Conservation (phyloP, 129 eudicot genomes). For the Scalesia atractyloides region DNA sequence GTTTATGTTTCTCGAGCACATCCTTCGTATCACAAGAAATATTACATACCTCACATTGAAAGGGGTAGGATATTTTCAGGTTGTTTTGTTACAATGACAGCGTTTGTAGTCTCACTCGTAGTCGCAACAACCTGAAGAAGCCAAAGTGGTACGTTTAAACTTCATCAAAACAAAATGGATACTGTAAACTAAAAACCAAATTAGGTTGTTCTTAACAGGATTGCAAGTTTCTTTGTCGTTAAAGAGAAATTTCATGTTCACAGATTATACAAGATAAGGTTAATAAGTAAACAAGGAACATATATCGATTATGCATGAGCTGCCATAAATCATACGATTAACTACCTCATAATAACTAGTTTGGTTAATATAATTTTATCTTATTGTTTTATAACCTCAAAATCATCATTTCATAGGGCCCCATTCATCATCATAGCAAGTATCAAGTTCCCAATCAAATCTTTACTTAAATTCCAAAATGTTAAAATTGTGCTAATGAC, state of each 20-base stretch:
- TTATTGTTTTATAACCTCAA: slow-evolving; percentile 13
- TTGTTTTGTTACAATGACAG: slow-evolving; percentile 10
- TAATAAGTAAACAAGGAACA: background rate
- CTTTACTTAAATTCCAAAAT: background rate
- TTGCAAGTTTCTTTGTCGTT: slow-evolving; percentile 5
- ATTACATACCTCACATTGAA: slow-evolving; percentile 47
- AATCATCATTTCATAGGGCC: background rate
- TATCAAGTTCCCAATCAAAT: background rate
- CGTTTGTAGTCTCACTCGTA: background rate
- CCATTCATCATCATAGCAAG: background rate
- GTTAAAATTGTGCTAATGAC: background rate
- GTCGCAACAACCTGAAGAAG: slow-evolving; percentile 15
- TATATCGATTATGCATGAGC: background rate
- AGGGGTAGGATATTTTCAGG: background rate
- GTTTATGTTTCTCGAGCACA: slow-evolving; percentile 37
- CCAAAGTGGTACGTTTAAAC: background rate
- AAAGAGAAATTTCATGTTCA: background rate
- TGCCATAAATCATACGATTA: background rate
- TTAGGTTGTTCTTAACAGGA: slow-evolving; percentile 9
- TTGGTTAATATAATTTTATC: background rate
- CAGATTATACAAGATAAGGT: background rate
- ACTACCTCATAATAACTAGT: background rate
- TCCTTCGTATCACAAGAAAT: slow-evolving; percentile 31
- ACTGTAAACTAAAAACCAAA: background rate
- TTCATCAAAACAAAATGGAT: background rate